A percentile compares a stretch with the other conserved stretches of the same genome.
Conservation (phyloP, 129 eudicot species). For the Lonicera japonica region DNA sequence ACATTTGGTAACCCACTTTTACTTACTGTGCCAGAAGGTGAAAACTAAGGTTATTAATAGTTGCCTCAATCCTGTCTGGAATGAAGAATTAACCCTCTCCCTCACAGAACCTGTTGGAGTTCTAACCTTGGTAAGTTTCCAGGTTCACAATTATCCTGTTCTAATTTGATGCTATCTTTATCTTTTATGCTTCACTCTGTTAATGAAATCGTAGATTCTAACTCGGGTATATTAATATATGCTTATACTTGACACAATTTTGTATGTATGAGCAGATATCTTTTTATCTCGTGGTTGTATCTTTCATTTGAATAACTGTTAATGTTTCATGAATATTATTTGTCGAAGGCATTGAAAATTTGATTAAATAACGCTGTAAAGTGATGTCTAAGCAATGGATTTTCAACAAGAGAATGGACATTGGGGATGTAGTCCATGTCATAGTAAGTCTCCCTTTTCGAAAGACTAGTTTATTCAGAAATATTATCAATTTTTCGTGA, state of each 20-base stretch:
- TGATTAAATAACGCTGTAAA: too few species aligned
- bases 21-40: constrained; percentile 26
- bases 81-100: constrained; percentile 44
- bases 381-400: too few species aligned
- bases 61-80: constrained; percentile 67
- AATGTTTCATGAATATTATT: too few species aligned
- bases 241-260: neutral
- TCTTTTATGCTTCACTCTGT: neutral
- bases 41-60: constrained; percentile 56
- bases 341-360: too few species aligned
- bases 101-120: constrained; percentile 33
- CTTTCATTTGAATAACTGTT: too few species aligned
- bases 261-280: too few species aligned
- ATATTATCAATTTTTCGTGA: too few species aligned
- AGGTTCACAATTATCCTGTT: neutral
- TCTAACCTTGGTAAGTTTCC: constrained; percentile 37
- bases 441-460: too few species aligned
- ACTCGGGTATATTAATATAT: neutral
- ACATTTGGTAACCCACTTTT: constrained; percentile 1
- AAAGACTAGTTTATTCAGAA: too few species aligned
- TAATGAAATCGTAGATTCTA: neutral
- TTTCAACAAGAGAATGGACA: too few species aligned
- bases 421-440: too few species aligned
- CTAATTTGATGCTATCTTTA: neutral
- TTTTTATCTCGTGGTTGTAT: too few species aligned